Evolutionary conservation across 345 rosid species (phyloP), one percentile per base, ranked within the genome.

Genomic region (Camelina neglecta): DNA sequence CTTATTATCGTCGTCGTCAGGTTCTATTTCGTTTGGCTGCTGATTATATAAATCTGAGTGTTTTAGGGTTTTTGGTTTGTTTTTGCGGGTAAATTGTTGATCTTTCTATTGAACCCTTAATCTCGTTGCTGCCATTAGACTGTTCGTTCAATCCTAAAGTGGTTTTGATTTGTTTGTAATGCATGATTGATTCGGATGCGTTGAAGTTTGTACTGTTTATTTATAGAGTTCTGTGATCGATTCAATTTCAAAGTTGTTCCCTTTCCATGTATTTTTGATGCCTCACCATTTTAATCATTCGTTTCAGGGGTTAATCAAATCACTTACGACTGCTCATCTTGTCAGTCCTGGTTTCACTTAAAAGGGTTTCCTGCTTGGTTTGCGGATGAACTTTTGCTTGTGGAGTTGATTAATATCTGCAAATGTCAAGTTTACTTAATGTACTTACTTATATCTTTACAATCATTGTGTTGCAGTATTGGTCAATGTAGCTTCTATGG

Each of bases 341-440:
- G 4, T 18, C 45, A 61, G 15, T 70, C 60, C 47, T 21, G 59
- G 12, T 71, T 56, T 69, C 66, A 63, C 44, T 24, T 24, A 29
- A 47, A 10, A 69, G 60, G 9, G 65, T 35, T 56, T 15, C 12
- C 29, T 26, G 29, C 29, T 60, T 75, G 29, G 79, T 29, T 42
- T 60, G 64, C 50, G 54, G 4, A 33, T 75, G 59, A 75, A 36
- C 4, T 85, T 79, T 81, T 78, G 80, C 86, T 73, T 80, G 80
- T 82, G 36, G 85, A 77, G 70, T 85, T 88, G 86, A 88, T 84
- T 56, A 76, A 65, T 55, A 38, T 71, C 65, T 83, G 77, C 89
- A 69, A 87, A 77, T 93, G 98, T 93, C 97, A 76, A 93, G 96
- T 73, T 83, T 91, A 84, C 87, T 88, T 72, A 93, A 93, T 84